Evolutionary conservation across 2,329 filamentous ascomycete species (phyloP), one percentile per base, ranked within the genome.

Genomic region (Scedosporium aurantiacum): DNA sequence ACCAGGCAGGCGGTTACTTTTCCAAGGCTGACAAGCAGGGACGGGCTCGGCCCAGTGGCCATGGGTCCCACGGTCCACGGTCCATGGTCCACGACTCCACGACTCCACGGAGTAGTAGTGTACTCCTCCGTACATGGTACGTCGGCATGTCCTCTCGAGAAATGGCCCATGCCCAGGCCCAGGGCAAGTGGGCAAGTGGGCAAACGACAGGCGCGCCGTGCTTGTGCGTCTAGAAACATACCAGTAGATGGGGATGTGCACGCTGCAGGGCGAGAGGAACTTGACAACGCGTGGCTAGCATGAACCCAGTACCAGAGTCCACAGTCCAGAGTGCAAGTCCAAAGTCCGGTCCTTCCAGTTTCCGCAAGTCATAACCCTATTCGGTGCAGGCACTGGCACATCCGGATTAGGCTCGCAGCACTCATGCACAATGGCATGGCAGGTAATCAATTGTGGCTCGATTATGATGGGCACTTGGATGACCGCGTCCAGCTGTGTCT

Each of bases 391-490:
- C 32, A 37, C 18, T 47, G 43, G 43, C 43, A 47, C 18, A 47
- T 47, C 43, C 43, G 43, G 43, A 47, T 47, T 47, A 47, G 43
- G 43, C 43, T 47, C 18, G 14, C 43, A 47, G 43, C 23, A 23
- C 50, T 54, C 50, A 54, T 54, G 50, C 50, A 50, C 58, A 40
- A 50, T 54, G 6, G 47, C 27, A 23, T 16, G 27, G 32, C 21
- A 27, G 47, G 45, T 54, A 60, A 60, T 60, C 32, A 55, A 54
- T 54, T 37, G 21, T 60, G 58, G 47, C 58, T 55, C 58, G 28
- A 60, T 60, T 28, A 60, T 55, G 47, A 57, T 57, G 54, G 32
- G 16, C 32, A 37, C 32, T 37, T 57, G 41, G 41, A 60, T 54
- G 43, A 60, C 58, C 40, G 25, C 40, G 25, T 27, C 40, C 57